phyloP scores from a whole-genome alignment of 2,329 filamentous ascomycete species.

The Phyllosticta ampelicida region DNA sequence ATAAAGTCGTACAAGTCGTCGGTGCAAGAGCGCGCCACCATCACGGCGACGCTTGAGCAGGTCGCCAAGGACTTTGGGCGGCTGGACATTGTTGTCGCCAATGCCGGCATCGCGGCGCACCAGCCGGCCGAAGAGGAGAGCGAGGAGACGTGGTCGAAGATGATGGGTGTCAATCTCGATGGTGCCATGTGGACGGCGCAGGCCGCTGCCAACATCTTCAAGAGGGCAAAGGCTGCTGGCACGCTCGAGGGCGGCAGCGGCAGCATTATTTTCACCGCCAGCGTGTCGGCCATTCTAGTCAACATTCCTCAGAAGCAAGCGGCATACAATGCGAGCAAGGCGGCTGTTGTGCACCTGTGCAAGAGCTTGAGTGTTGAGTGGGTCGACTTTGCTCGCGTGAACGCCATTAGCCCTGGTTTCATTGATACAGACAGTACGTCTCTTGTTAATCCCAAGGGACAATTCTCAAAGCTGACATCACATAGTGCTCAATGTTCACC shows the following conservation, averaged over 20 bases:
- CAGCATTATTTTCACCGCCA: slow-evolving; percentile 31
- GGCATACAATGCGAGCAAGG: slow-evolving; percentile 17
- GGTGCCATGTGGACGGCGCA: slow-evolving; percentile 31
- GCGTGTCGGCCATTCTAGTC: slow-evolving; percentile 28
- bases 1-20: slow-evolving; percentile 15
- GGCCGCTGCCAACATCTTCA: slow-evolving; percentile 28
- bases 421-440: slow-evolving; percentile 10
- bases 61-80: slow-evolving; percentile 9
- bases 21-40: slow-evolving; percentile 13
- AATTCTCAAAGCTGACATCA: background rate
- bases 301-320: slow-evolving; percentile 32
- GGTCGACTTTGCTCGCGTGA: slow-evolving; percentile 15
- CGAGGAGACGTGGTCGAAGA: background rate
- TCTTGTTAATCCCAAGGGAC: background rate
- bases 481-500: slow-evolving; percentile 1
- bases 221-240: slow-evolving; percentile 18
- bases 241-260: slow-evolving; percentile 13
- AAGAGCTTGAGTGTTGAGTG: slow-evolving; percentile 16
- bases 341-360: slow-evolving; percentile 16
- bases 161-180: slow-evolving; percentile 14
- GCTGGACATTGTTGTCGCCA: slow-evolving; percentile 11
- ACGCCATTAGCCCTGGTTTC: slow-evolving; percentile 7
- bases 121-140: slow-evolving; percentile 5
- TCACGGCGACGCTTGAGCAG: slow-evolving; percentile 6
- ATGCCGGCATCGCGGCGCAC: slow-evolving; percentile 8